These are phyloP conservation scores for Grosmannia penicillata DNA, from an alignment of 2,329 filamentous ascomycete species.

Conservation along the genomic window DNA sequence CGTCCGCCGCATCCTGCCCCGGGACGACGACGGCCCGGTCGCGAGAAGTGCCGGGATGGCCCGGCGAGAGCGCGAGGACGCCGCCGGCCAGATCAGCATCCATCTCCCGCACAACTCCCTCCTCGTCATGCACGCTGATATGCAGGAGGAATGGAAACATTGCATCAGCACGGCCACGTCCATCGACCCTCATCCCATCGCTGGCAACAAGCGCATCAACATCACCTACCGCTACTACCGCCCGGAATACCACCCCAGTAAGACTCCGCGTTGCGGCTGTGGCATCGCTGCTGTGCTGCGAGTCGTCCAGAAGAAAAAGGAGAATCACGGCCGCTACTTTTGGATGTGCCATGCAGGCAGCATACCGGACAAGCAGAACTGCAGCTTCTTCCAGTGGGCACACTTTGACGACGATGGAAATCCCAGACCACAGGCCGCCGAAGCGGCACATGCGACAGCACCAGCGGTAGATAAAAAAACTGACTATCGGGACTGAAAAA, in stretches of 20 bases:
- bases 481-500: neutral
- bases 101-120: conserved; percentile 91
- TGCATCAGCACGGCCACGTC: conserved; percentile 58
- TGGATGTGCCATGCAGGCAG: conserved; percentile 84
- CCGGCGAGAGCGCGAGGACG: too few relatives aligned
- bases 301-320: conserved; percentile 65
- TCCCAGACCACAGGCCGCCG: conserved; percentile 40
- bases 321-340: conserved; percentile 64
- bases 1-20: conserved; percentile 59
- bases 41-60: too few relatives aligned
- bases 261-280: conserved; percentile 68
- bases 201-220: conserved; percentile 73
- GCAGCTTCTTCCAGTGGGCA: conserved; percentile 73
- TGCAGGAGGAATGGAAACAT: conserved; percentile 97
- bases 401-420: conserved; percentile 77
- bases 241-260: conserved; percentile 56
- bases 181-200: conserved; percentile 72
- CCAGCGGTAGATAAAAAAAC: too few relatives aligned
- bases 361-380: conserved; percentile 52
- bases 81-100: conserved; percentile 76
- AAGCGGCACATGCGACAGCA: too few relatives aligned
- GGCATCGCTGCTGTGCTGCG: conserved; percentile 52
- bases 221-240: conserved; percentile 88
- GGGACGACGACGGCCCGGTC: conserved; percentile 26
- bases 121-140: conserved; percentile 91